Conservation (phyloP, 2,329 filamentous ascomycete species). For the Paraphaeosphaeria minitans region DNA sequence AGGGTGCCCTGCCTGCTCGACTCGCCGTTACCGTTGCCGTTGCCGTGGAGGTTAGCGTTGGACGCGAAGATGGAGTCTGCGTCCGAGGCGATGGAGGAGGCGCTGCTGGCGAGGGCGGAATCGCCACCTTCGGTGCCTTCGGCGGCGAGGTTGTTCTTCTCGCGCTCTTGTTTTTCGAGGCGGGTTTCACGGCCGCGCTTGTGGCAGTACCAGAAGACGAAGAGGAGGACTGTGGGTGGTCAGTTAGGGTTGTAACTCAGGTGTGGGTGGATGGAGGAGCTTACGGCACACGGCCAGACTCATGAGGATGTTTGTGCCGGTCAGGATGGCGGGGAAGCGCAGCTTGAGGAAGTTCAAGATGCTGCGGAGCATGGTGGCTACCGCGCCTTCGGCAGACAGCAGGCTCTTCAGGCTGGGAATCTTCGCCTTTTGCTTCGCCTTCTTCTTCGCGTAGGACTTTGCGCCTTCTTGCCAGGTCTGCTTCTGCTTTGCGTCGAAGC, state of each 20-base stretch:
- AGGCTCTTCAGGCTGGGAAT: conserved; percentile 76
- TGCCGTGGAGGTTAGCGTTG: conserved; percentile 17
- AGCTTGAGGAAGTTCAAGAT: conserved; percentile 88
- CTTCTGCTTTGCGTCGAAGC: conserved; percentile 48
- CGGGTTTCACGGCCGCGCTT: conserved; percentile 89
- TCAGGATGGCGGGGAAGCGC: conserved; percentile 85
- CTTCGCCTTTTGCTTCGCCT: conserved; percentile 60
- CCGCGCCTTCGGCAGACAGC: conserved; percentile 82
- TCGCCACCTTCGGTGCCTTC: conserved; percentile 41
- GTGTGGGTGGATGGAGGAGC: conserved; percentile 38
- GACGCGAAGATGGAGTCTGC: conserved; percentile 36
- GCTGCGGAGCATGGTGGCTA: conserved; percentile 83
- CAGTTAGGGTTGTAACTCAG: conserved; percentile 16
- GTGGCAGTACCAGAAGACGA: conserved; percentile 97
- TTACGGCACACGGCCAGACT: conserved; percentile 85
- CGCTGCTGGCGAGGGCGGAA: conserved; percentile 33
- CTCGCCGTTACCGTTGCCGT: background rate
- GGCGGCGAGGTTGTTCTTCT: conserved; percentile 54
- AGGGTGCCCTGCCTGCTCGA: conserved; percentile 10
- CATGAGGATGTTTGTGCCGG: conserved; percentile 87
- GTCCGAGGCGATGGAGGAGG: conserved; percentile 37
- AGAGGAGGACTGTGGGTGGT: conserved; percentile 69
- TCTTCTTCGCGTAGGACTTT: conserved; percentile 6
- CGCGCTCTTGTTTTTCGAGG: conserved; percentile 67
- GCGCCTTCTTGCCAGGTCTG: conserved; percentile 47